These are phyloP conservation scores for Rhodotorula diobovata DNA, from an alignment of 768 basidiomycete species.

Conservation along the genomic window DNA sequence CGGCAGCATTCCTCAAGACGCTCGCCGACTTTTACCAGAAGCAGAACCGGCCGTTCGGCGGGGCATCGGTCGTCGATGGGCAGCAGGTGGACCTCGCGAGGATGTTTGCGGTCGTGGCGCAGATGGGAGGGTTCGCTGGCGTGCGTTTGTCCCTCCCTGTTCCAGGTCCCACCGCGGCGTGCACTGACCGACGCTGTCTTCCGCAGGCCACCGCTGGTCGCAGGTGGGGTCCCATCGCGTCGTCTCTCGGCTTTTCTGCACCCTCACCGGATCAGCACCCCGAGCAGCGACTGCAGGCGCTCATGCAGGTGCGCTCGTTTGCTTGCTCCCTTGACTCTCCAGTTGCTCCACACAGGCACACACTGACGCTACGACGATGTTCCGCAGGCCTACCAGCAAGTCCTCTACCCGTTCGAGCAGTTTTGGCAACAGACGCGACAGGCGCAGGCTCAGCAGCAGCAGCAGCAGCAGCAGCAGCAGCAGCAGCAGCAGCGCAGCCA, in stretches of 20 bases:
- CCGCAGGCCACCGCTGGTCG: conserved; percentile 1
- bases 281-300: neutral
- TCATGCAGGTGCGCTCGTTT: conserved; percentile 4
- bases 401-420: conserved; percentile 28
- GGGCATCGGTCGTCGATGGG: conserved; percentile 25
- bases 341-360: no score
- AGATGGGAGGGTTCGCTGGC: conserved; percentile 17
- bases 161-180: no score
- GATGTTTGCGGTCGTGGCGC: conserved; percentile 11
- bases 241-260: conserved; percentile 10
- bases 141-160: neutral
- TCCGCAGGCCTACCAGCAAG: conserved; percentile 20
- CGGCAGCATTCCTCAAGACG: conserved; percentile 6
- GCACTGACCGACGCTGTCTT: neutral
- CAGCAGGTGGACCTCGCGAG: conserved; percentile 14
- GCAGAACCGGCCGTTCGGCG: neutral
- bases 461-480: neutral
- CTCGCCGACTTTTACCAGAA: conserved; percentile 26
- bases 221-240: conserved; percentile 9
- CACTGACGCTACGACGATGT: no score
- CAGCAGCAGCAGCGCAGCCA: neutral
- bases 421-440: conserved; percentile 7
- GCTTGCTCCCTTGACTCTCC: no score
- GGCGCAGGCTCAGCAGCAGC: neutral
- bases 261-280: conserved; percentile 1